A percentile compares a stretch with the other conserved stretches of the same genome.
phyloP scores from a whole-genome alignment of 768 basidiomycete species.

The Lentinula detonsa region DNA sequence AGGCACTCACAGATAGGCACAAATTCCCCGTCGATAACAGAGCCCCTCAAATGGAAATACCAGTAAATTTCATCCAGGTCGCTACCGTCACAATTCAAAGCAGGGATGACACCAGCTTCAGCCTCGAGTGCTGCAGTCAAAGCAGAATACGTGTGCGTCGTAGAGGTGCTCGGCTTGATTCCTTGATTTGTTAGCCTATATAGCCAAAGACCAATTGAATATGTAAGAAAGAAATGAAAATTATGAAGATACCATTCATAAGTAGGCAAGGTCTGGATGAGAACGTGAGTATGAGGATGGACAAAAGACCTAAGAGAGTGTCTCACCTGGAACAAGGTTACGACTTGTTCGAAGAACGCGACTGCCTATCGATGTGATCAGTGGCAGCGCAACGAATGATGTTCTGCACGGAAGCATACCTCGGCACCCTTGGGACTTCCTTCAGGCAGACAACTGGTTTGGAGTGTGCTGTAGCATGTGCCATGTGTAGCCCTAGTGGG shows the following conservation, averaged over 20 bases:
- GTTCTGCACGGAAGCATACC: constrained; percentile 22
- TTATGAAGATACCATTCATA: constrained; percentile 55
- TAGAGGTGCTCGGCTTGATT: constrained; percentile 55
- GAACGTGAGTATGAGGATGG: background rate
- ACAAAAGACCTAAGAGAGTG: constrained; percentile 19
- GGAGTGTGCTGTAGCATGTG: constrained; percentile 55
- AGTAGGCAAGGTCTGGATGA: constrained; percentile 55
- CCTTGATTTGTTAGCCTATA: constrained; percentile 40
- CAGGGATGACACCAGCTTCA: constrained; percentile 47
- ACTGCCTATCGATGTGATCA: constrained; percentile 41
- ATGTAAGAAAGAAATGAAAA: background rate
- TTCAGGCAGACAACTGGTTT: constrained; percentile 49
- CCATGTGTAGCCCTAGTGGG: constrained; percentile 43
- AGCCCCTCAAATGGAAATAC: constrained; percentile 59
- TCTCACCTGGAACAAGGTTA: constrained; percentile 49
- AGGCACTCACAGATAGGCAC: constrained; percentile 45
- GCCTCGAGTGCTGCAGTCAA: constrained; percentile 49
- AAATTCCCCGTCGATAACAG: constrained; percentile 61
- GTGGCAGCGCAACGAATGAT: background rate
- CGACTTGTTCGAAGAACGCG: constrained; percentile 56
- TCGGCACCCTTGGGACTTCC: constrained; percentile 59
- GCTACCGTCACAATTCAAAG: constrained; percentile 35
- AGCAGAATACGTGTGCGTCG: constrained; percentile 51
- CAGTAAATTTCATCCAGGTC: constrained; percentile 43
- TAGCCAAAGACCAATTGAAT: no score